phyloP scores from a whole-genome alignment of 345 rosid genomes.

The Angophora floribunda region DNA sequence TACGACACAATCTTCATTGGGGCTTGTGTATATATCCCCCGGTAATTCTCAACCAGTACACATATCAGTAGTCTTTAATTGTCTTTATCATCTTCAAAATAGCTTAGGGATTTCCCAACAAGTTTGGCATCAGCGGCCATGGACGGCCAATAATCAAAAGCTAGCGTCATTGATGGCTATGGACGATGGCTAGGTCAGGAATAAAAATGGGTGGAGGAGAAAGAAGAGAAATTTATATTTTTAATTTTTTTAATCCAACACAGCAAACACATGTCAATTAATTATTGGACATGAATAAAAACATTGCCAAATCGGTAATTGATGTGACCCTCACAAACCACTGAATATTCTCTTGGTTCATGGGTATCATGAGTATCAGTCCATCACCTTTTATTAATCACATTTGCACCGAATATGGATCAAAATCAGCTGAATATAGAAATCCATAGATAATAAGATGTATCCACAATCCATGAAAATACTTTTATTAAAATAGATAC shows the following conservation, averaged over 20 bases:
- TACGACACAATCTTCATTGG: too few relatives aligned
- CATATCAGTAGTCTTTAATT: too few relatives aligned
- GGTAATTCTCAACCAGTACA: too few relatives aligned
- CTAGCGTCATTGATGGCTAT: accelerated
- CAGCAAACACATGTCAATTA: background rate
- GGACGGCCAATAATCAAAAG: background rate
- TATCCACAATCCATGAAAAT: background rate
- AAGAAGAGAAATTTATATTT: background rate
- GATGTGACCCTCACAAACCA: background rate
- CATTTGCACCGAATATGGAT: background rate
- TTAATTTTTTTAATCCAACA: background rate
- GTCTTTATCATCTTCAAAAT: too few relatives aligned
- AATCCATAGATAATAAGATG: background rate
- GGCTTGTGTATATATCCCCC: too few relatives aligned
- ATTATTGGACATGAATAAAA: background rate
- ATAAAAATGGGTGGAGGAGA: background rate
- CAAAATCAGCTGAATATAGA: background rate
- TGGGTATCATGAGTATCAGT: background rate
- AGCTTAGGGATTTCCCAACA: too few relatives aligned
- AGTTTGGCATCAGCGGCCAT: background rate
- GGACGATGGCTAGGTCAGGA: background rate
- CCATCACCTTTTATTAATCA: background rate
- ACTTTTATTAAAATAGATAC: background rate
- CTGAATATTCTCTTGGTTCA: background rate
- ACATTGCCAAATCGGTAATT: background rate